Percentiles rank a stretch among this genome's conserved stretches.
phyloP scores from a whole-genome alignment of 305 asterid genomes.

The Striga hermonthica region DNA sequence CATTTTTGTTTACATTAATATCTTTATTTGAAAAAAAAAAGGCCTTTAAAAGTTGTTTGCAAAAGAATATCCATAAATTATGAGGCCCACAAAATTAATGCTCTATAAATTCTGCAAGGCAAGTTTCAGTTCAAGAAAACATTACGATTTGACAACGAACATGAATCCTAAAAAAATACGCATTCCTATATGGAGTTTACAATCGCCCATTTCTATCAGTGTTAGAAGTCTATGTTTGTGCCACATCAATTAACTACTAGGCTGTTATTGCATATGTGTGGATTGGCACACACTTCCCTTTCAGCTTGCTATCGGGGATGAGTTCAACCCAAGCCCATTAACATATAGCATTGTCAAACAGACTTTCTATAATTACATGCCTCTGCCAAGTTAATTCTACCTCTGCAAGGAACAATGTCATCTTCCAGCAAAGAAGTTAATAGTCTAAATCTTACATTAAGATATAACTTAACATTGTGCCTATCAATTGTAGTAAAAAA shows the following conservation, averaged over 20 bases:
- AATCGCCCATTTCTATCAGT: constrained; percentile 10
- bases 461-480: neutral
- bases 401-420: neutral
- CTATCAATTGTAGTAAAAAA: neutral
- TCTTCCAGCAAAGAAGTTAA: neutral
- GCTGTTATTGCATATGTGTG: too few relatives aligned
- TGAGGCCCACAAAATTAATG: constrained; percentile 7
- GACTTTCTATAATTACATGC: constrained; percentile 1
- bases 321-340: too few relatives aligned
- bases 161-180: constrained; percentile 17
- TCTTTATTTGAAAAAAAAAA: too few relatives aligned
- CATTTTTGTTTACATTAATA: neutral
- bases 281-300: too few relatives aligned
- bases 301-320: too few relatives aligned
- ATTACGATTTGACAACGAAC: neutral
- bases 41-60: constrained; percentile 1
- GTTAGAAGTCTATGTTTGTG: too few relatives aligned
- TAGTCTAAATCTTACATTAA: neutral
- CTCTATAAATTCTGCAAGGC: constrained; percentile 10
- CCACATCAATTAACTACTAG: too few relatives aligned
- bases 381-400: neutral
- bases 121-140: constrained; percentile 8
- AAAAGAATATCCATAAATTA: constrained; percentile 16
- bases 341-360: constrained; percentile 15
- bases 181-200: constrained; percentile 6